Conservation (phyloP, 441 rosid genomes). For the Adansonia madagascariensis region DNA sequence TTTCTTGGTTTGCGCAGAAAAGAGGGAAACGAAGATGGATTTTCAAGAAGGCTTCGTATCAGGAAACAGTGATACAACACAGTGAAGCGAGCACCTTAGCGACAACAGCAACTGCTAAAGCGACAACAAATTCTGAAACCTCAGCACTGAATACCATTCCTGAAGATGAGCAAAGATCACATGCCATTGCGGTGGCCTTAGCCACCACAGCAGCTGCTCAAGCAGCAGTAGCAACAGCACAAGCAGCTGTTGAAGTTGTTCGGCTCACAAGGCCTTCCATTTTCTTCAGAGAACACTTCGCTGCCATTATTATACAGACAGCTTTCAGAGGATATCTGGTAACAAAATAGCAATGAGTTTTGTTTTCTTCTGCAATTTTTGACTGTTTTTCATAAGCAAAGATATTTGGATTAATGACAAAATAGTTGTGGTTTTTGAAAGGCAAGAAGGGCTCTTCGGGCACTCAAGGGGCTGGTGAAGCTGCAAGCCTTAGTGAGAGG, state of each 20-base stretch:
- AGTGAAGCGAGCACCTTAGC: conserved; percentile 31
- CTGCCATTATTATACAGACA: conserved; percentile 58
- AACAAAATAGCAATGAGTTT: background rate
- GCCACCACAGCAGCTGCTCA: conserved; percentile 45
- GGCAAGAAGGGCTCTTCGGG: conserved; percentile 70
- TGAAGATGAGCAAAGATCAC: conserved; percentile 31
- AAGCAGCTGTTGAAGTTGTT: conserved; percentile 46
- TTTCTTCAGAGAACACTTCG: conserved; percentile 42
- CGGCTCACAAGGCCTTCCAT: conserved; percentile 39
- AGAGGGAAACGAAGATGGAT: conserved; percentile 57
- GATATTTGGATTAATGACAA: background rate
- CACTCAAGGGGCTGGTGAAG: conserved; percentile 57
- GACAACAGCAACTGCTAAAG: conserved; percentile 16
- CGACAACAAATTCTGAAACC: background rate
- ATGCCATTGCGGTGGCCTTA: conserved; percentile 39
- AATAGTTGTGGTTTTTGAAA: conserved; percentile 32
- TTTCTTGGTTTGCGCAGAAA: conserved; percentile 40
- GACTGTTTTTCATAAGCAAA: background rate
- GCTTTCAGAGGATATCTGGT: conserved; percentile 66
- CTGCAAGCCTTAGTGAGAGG: conserved; percentile 74
- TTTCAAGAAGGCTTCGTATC: conserved; percentile 44
- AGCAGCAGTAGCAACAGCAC: conserved; percentile 42
- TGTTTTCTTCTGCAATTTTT: background rate
- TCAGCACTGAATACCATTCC: conserved; percentile 19
- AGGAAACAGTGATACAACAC: conserved; percentile 37